Evolutionary conservation across 805 yeast species (phyloP), one percentile per base, ranked within the genome.

Genomic region (Ogataea siamensis): DNA sequence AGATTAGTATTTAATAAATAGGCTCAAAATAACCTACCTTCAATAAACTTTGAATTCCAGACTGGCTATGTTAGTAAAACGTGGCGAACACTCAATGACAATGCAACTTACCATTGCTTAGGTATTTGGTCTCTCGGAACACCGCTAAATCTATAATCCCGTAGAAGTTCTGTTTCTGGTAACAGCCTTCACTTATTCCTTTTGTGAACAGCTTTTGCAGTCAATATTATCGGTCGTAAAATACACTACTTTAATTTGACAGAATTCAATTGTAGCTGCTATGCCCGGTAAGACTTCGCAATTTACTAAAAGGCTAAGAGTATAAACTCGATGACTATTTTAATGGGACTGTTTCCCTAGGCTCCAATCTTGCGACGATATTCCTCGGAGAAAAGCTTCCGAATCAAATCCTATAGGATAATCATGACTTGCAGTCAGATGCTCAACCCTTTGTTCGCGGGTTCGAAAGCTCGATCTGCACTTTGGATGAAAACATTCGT

Each of bases 31-130:
- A 5, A 57, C 73, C 20, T 56, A 70, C 76, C 59, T 74, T 81
- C 45, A 81, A 70, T 42, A 81, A 74, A 49, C 84, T 78, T 70
- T 81, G 85, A 55, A 81, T 80, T 52, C 87, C 87, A 39, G 73
- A 59, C 64, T 61, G 29, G n/a, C 21, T 5, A 11, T 16, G 25
- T 32, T 27, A 31, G 43, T 28, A 18, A 29, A 31, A 8, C 25
- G 22, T 2, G 11, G 3, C 11, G 8, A 10, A 11, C 18, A 17
- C 7, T 19, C n/a, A 19, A 10, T 5, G 2, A 14, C 20, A 7
- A 10, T 3, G 9, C 6, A 1, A 32, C 37, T 26, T 17, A 38
- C 36, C 41, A 32, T 30, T 10, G 6, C 6, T 7, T 13, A 22
- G n/a, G n/a, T n/a, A n/a, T n/a, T n/a, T n/a, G n/a, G n/a, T n/a